Conservation (phyloP, 306 rosid species). For the Citrullus mucosospermus region DNA sequence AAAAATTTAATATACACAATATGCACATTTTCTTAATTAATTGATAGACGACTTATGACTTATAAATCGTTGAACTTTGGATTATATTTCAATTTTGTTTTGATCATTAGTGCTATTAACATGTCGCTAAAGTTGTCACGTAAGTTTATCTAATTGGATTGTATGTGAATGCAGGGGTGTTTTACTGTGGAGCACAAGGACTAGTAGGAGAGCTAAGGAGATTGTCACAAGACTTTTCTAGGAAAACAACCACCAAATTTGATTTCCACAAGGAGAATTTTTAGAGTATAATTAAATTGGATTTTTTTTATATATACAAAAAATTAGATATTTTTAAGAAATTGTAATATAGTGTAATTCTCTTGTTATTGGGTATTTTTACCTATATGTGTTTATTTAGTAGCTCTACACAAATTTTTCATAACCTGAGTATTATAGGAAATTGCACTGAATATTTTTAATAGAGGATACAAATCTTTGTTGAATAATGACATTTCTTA, state of each 20-base stretch:
- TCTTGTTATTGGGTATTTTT: neutral
- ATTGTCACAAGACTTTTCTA: slow-evolving; percentile 56
- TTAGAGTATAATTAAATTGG: slow-evolving; percentile 15
- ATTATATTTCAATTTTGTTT: neutral
- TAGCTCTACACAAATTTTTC: neutral
- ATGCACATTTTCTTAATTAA: too few relatives aligned
- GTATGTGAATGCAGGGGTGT: slow-evolving; percentile 43
- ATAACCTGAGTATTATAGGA: neutral
- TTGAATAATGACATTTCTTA: neutral
- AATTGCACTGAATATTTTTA: neutral
- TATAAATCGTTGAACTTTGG: neutral
- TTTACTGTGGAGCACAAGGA: slow-evolving; percentile 66
- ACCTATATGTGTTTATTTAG: neutral
- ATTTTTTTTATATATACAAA: neutral
- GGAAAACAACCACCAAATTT: slow-evolving; percentile 67
- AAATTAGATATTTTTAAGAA: neutral
- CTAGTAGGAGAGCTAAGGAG: slow-evolving; percentile 59
- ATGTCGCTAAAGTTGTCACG: neutral
- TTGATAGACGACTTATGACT: too few relatives aligned
- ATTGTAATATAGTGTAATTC: neutral
- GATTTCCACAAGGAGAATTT: slow-evolving; percentile 88
- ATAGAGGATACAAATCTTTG: neutral
- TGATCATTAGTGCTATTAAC: neutral
- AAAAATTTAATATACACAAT: too few relatives aligned
- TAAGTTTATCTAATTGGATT: neutral